Base-by-base conservation (phyloP, 768 basidiomycete genomes). In the Leccinum rimulosum region DNA sequence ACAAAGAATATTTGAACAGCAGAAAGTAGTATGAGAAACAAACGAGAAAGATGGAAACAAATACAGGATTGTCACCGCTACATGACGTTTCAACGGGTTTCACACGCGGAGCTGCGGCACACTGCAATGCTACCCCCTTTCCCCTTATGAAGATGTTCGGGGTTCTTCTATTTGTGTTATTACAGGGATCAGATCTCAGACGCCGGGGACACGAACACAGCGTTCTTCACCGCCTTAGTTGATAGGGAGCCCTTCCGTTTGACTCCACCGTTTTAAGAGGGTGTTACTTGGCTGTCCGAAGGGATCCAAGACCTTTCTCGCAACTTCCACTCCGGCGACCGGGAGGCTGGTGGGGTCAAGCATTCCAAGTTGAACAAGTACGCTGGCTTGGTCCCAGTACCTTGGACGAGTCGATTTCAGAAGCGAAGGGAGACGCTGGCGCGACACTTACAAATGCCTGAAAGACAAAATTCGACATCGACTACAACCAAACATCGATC, bases 371-470 rank as follows among this genome's bases (percentile, higher is more conserved):
- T 81, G 81, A 15, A 76, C 75, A 22, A 82, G 71, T 14, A 74
- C 51, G 10, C 76, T 78, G n/a, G 80, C 80, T 64, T 82, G 80
- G 54, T 81, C 80, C 80, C 80, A 79, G 57, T 79, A 79, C 50
- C 78, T 79, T 62, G 31, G 49, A 54, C 11, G 22, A 22, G 15
- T 54, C 40, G 5, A 50, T 35, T 43, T 58, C 52, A 35, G 54
- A 10, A 11, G 25, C 14, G 22, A 47, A 1, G 25, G 33, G 14
- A 19, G 14, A 52, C 7, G 33, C 19, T 15, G 27, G 15, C 6
- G 45, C 7, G n/a, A 38, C 40, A 27, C 62, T 61, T 57, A 69
- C 66, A 64, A 50, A 47, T 68, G 60, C 57, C 68, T 68, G 22
- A 36, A 17, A 53, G 15, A 45, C 35, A 17, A 50, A 4, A 15